Percentiles rank a stretch among this genome's conserved stretches.
phyloP scores from a whole-genome alignment of 1,284 basidiomycete genomes.

The Peniophora sp. region DNA sequence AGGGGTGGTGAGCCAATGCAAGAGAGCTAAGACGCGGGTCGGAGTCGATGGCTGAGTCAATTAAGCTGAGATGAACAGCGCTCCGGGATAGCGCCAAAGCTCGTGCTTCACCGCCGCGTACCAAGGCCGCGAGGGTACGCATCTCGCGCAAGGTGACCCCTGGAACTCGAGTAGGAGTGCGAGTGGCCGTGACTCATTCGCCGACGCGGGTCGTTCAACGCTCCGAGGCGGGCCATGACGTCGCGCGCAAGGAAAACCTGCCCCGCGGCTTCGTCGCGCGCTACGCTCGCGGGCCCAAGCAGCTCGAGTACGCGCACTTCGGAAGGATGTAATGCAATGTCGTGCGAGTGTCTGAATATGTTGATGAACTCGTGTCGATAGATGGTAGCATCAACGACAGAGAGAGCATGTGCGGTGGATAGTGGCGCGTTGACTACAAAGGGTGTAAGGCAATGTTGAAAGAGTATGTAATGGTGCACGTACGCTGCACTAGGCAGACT shows the following conservation, averaged over 20 bases:
- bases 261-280: conserved; percentile 55
- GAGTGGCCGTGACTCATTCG: background rate
- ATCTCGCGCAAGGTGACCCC: no score
- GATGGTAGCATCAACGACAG: conserved; percentile 20
- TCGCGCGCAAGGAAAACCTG: conserved; percentile 56
- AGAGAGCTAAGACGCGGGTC: no score
- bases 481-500: conserved; percentile 42
- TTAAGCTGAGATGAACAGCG: no score
- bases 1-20: no score
- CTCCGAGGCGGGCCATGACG: conserved; percentile 44
- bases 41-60: no score
- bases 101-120: no score
- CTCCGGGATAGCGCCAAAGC: no score
- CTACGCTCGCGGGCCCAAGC: conserved; percentile 38
- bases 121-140: no score
- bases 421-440: conserved; percentile 6
- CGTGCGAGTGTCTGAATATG: conserved; percentile 46
- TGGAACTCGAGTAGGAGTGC: background rate
- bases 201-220: conserved; percentile 7
- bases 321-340: conserved; percentile 30
- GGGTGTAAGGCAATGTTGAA: background rate
- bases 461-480: conserved; percentile 9
- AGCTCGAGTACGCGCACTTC: conserved; percentile 47
- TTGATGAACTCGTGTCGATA: conserved; percentile 54
- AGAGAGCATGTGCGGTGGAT: background rate